Evolutionary conservation across 164 flowering plant genomes (phyloP), one percentile per base, ranked within the genome.

Genomic region (Chloranthus sessilifolius): DNA sequence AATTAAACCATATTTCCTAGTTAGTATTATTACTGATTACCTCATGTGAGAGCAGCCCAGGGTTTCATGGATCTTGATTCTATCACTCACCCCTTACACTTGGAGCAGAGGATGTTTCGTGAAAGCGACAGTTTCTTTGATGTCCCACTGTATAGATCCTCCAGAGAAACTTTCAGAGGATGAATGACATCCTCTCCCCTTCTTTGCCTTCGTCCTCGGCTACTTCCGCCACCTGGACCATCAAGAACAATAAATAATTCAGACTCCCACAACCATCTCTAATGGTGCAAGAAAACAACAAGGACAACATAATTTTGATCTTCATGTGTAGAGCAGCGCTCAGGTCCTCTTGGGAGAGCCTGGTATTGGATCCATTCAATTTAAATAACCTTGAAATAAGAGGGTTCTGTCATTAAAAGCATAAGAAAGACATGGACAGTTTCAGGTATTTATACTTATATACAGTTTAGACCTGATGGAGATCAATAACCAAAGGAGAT

Each of bases 121-220:
- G 83, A 75, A 0, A 78, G 69, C 2, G 83, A 70, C 3, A 78
- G 65, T 65, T 78, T 78, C 73, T 78, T 78, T 14, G 83, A 70
- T 17, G 76, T 70, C 9, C 83, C 83, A 52, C 56, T 69, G 53
- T 72, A 77, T 1, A 77, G 65, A 42, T 77, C 77, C 22, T 77
- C 82, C 64, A 74, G 45, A 29, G 77, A 69, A 39, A 77, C 80
- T 56, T 77, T 77, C 26, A 77, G 65, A 24, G 82, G 77, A 53
- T 74, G 80, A 22, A 77, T 48, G 4, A 77, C 82, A 65, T 77
- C 82, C 59, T 77, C 80, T 11, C 80, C 82, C 56, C 75, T 61
- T 38, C 79, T 69, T 56, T 74, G 82, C 66, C 85, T 67, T 38
- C 82, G 39, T 20, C 82, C 80, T 50, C 82, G 64, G 62, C 77